Conservation (phyloP, 108 stramenopile genomes). For the Schizochytrium sp. region DNA sequence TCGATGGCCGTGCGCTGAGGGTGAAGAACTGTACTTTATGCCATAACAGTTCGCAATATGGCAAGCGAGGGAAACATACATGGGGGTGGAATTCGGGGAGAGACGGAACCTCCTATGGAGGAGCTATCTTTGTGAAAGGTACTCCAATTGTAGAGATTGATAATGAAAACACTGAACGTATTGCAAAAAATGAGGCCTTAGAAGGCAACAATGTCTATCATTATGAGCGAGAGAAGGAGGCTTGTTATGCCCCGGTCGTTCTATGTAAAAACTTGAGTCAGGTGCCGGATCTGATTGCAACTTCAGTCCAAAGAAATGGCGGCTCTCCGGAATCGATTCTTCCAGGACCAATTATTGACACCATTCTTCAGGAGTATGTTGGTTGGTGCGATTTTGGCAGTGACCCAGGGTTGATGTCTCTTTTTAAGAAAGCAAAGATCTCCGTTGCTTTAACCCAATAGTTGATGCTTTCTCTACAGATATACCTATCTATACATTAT, state of each 20-base stretch:
- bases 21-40: not conserved
- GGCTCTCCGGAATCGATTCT: not conserved
- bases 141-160: not conserved
- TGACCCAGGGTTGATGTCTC: too few relatives aligned
- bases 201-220: not conserved
- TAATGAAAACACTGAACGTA: not conserved
- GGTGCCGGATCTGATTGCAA: not conserved
- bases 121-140: conserved; percentile 2
- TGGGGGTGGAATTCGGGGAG: not conserved
- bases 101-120: conserved; percentile 10
- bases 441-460: too few relatives aligned
- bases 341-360: too few relatives aligned
- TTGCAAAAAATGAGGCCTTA: not conserved
- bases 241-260: not conserved
- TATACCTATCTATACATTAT: too few relatives aligned
- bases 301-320: not conserved
- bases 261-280: not conserved
- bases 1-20: not conserved
- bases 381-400: too few relatives aligned
- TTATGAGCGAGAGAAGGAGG: not conserved
- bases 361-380: too few relatives aligned
- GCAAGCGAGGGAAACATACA: not conserved
- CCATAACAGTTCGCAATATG: not conserved
- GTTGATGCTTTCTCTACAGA: too few relatives aligned
- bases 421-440: too few relatives aligned